phyloP scores from a whole-genome alignment of 2,329 filamentous ascomycete species.

The Ramularia collo-cygni region DNA sequence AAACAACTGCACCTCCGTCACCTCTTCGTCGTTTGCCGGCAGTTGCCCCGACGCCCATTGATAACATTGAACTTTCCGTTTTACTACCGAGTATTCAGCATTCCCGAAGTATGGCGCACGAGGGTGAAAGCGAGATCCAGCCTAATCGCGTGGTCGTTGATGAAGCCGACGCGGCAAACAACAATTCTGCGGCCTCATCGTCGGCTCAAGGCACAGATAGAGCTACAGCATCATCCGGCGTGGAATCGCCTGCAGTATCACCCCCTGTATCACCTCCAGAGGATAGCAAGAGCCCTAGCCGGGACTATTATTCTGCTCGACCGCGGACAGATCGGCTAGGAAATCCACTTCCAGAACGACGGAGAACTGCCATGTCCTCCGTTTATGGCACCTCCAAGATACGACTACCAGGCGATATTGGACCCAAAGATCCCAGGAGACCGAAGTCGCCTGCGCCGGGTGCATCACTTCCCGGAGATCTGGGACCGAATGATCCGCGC shows the following conservation, averaged over 20 bases:
- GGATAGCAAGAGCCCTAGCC: constrained; percentile 4
- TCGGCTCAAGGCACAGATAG: no score
- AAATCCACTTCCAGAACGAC: constrained; percentile 23
- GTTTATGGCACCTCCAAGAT: constrained; percentile 24
- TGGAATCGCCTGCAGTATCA: constrained; percentile 18
- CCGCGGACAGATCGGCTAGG: constrained; percentile 26
- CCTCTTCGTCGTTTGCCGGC: no score
- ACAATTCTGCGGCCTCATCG: no score
- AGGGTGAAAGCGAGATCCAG: no score
- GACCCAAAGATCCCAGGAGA: constrained; percentile 29
- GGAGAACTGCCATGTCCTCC: constrained; percentile 25
- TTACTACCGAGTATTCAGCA: no score
- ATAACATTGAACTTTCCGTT: no score
- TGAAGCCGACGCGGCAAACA: no score
- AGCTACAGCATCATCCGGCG: no score
- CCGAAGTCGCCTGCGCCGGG: constrained; percentile 26
- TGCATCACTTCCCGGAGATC: constrained; percentile 23
- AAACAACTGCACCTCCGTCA: no score
- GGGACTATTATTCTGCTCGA: constrained; percentile 23
- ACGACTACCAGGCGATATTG: constrained; percentile 31
- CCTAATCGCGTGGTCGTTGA: no score
- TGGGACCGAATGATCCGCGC: constrained; percentile 28
- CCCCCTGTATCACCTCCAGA: constrained; percentile 18
- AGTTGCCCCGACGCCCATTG: no score
- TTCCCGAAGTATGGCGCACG: no score